Conservation (phyloP, 2,329 filamentous ascomycete species). For the Didymella pinodella region DNA sequence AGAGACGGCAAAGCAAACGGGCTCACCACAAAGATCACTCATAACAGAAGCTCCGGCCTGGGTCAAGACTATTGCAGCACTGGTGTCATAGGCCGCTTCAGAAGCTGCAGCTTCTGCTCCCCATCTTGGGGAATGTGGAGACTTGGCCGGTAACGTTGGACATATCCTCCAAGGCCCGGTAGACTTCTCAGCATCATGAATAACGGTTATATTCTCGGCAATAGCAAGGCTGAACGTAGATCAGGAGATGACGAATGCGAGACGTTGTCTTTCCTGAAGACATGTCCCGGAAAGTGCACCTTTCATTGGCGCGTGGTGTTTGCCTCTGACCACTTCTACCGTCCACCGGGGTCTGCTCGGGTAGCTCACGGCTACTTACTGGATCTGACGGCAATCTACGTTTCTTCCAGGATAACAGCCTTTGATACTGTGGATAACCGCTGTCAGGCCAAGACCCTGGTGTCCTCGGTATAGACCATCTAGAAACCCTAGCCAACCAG, state of each 20-base stretch:
- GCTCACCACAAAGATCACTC: conserved; percentile 23
- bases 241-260: conserved; percentile 1
- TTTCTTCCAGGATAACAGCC: neutral
- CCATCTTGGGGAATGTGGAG: conserved; percentile 13
- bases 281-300: neutral
- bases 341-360: conserved; percentile 8
- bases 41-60: conserved; percentile 28
- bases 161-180: neutral
- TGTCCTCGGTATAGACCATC: conserved; percentile 5
- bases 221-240: conserved; percentile 5
- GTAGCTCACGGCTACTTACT: conserved; percentile 13
- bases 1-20: conserved; percentile 25
- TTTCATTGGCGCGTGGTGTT: conserved; percentile 1
- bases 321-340: conserved; percentile 1
- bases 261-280: conserved; percentile 8
- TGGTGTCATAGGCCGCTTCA: conserved; percentile 24
- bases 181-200: neutral
- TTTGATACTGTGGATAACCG: conserved; percentile 7
- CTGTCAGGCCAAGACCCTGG: conserved; percentile 8
- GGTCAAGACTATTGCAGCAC: conserved; percentile 28
- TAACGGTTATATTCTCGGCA: neutral
- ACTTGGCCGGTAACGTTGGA: conserved; percentile 3
- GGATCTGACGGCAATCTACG: conserved; percentile 7
- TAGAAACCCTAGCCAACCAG: conserved; percentile 1
- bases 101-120: conserved; percentile 6